Conservation (phyloP, 257 asterid species). For the Solanum medicagineum region DNA sequence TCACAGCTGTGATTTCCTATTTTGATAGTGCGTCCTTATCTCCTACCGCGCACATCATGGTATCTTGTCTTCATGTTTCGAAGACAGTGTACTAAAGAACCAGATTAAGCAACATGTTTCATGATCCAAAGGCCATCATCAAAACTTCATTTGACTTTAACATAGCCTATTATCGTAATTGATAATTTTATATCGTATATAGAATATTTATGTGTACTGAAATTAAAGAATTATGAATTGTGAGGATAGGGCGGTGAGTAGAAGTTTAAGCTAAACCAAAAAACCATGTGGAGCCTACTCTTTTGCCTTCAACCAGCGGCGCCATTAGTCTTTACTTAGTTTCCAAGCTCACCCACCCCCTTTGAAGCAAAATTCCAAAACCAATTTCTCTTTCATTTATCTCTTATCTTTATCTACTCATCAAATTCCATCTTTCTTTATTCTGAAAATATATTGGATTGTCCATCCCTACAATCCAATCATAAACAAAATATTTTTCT, state of each 20-base stretch:
- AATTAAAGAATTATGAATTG: too few species aligned
- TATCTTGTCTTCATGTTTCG: too few species aligned
- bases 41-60: too few species aligned
- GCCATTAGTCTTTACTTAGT: constrained; percentile 25
- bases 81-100: too few species aligned
- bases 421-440: not conserved
- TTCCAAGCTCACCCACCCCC: constrained; percentile 26
- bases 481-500: not conserved
- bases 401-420: not conserved
- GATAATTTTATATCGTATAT: too few species aligned
- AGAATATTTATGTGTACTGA: too few species aligned
- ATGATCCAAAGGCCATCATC: too few species aligned
- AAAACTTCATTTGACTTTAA: too few species aligned
- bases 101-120: too few species aligned
- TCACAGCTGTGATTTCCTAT: too few species aligned
- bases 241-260: not conserved
- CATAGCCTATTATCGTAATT: too few species aligned
- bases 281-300: constrained; percentile 4
- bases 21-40: too few species aligned
- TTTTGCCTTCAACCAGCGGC: constrained; percentile 7
- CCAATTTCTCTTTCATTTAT: not conserved
- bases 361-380: constrained; percentile 9
- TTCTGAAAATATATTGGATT: not conserved
- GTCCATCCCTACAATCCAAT: not conserved
- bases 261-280: not conserved